Evolutionary conservation across 305 asterid genomes (phyloP).

Genomic region (Fraxinus xanthoxyloides): DNA sequence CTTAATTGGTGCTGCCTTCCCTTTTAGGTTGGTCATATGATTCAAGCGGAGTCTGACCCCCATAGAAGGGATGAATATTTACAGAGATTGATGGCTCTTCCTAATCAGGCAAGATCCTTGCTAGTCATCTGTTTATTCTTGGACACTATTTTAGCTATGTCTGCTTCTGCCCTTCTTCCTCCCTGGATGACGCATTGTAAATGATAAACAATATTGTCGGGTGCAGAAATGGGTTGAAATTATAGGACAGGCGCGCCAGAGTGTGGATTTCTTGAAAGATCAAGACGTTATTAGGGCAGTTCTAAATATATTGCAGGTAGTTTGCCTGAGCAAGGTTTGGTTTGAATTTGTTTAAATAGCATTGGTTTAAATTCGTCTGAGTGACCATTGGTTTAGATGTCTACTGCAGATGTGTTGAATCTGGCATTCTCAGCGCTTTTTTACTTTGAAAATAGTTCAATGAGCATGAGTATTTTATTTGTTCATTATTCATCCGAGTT

Average conservation of each 20-base stretch:
- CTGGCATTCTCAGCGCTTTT: not conserved
- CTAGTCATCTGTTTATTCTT: conserved; percentile 7
- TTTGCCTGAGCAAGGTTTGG: conserved; percentile 11
- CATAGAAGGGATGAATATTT: conserved; percentile 85
- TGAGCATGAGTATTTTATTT: not conserved
- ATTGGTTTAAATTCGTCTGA: not conserved
- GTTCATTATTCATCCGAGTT: not conserved
- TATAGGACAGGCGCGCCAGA: conserved; percentile 84
- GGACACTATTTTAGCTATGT: not conserved
- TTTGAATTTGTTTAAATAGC: not conserved
- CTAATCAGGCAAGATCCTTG: conserved; percentile 66
- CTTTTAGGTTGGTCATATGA: conserved; percentile 85
- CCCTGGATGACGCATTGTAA: conserved; percentile 11
- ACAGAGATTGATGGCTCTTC: conserved; percentile 90
- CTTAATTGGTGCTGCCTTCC: conserved; percentile 16
- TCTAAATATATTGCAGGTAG: conserved; percentile 94
- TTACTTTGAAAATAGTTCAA: not conserved
- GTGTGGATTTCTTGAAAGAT: conserved; percentile 89
- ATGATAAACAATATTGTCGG: conserved; percentile 28
- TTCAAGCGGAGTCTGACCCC: conserved; percentile 91
- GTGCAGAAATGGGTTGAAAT: conserved; percentile 96
- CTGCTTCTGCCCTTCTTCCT: not conserved
- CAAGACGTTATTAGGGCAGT: conserved; percentile 84
- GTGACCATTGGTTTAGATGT: not conserved
- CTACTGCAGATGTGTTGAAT: not conserved